phyloP scores from a whole-genome alignment of 208 protist species.

The Porcisia hertigi region DNA sequence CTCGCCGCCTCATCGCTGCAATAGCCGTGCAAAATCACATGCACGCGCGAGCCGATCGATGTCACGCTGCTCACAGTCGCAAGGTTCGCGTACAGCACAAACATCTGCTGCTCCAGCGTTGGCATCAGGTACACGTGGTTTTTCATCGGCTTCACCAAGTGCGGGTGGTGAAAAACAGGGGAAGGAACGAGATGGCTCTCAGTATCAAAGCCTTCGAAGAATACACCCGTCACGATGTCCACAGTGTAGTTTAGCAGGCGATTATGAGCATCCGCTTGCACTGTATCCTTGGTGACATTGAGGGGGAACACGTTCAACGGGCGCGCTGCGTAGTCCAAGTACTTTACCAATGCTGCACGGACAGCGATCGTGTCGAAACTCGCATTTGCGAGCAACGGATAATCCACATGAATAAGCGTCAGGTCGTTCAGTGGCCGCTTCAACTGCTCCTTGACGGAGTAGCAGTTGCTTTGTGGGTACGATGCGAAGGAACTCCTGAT shows the following conservation, averaged over 20 bases:
- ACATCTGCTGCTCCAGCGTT: conserved; percentile 60
- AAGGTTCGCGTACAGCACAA: conserved; percentile 28
- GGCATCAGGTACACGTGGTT: conserved; percentile 25
- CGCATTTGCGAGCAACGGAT: neutral
- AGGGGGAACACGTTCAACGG: neutral
- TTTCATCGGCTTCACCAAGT: neutral
- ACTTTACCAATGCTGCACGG: neutral
- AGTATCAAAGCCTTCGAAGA: neutral
- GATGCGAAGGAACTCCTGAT: neutral
- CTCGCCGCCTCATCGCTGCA: neutral
- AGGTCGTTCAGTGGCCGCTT: conserved; percentile 5
- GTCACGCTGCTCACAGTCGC: neutral
- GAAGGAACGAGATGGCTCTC: neutral
- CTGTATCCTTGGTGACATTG: neutral
- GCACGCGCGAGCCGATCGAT: neutral
- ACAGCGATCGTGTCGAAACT: neutral
- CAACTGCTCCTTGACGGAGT: neutral
- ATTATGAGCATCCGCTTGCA: neutral
- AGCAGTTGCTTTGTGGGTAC: conserved; percentile 16
- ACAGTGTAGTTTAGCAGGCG: neutral
- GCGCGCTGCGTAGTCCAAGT: neutral
- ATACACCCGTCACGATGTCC: neutral
- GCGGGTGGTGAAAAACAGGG: neutral
- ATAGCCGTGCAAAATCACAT: conserved; percentile 16
- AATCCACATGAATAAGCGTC: conserved; percentile 1